Base-by-base conservation (phyloP, 2,329 filamentous ascomycete species). In the Hypoxylon sp. region DNA sequence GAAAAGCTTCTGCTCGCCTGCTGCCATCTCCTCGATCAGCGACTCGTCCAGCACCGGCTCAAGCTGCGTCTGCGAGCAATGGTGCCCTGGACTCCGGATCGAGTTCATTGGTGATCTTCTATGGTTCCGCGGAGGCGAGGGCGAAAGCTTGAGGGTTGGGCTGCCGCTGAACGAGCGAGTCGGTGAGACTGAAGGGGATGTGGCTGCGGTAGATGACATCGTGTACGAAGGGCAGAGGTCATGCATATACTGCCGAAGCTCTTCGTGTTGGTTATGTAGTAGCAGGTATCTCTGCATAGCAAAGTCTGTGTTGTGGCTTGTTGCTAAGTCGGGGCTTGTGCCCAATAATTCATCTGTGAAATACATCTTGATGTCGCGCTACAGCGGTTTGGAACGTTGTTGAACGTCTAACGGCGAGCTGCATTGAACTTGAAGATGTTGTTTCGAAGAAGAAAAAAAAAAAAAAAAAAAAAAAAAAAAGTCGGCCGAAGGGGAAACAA, bases 161-260 rank as follows among this genome's bases (percentile, higher is more conserved):
- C 79, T 60, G 76, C 79, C 64, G 72, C 79, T 63, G 74, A 80
- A 72, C 75, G 80, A 68, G 73, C 86, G 67, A 69, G 81, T 75
- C 64, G 78, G 81, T 66, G 86, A 86, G 65, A 80, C 78, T 67
- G 84, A 72, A 69, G 84, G 76, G 67, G 85, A 77, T 2, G 75
- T 75, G 36, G 59, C 57, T 7, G 70, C 61, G 7, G 71, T 69
- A 2, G 74, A 73, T 9, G 68, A 65, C 29, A 62, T 65, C 44
- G 60, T 69, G 52, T 71, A 69, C 1, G 67, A 62, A 6, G 67
- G 75, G 30, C 75, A 77, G 42, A 83, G 76, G 51, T 77, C 74
- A 58, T 81, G 73, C 51, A 83, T 76, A 54, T 78, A 77, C 59
- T 71, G 72, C 54, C 72, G 73, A 11, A 83, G 73, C 51, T 77